These are phyloP conservation scores for Moricandia arvensis DNA, from an alignment of 345 rosid species.

Conservation along the genomic window DNA sequence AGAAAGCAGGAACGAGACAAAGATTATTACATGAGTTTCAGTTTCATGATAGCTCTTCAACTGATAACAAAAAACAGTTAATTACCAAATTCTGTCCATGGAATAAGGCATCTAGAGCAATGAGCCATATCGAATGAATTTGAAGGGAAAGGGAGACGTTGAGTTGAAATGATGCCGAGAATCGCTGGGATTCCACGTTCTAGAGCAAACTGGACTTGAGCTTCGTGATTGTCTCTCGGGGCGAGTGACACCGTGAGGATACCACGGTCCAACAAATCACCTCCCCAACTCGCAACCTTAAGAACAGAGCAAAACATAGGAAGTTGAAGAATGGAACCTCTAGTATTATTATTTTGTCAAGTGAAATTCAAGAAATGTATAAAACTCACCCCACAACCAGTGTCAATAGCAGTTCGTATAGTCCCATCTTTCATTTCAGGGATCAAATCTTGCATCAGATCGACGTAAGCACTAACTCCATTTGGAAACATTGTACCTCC, in stretches of 20 bases:
- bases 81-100: conserved; percentile 98
- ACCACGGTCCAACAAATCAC: conserved; percentile 86
- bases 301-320: conserved; percentile 7
- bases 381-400: conserved; percentile 91
- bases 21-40: neutral
- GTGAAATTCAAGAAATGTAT: neutral
- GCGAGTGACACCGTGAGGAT: conserved; percentile 92
- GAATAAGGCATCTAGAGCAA: conserved; percentile 99
- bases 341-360: neutral
- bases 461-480: conserved; percentile 94
- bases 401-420: conserved; percentile 88
- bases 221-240: conserved; percentile 98
- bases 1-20: conserved; percentile 14
- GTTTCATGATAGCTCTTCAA: neutral
- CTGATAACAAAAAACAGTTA: neutral
- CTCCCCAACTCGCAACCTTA: conserved; percentile 99
- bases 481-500: conserved; percentile 98
- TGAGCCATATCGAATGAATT: conserved; percentile 98
- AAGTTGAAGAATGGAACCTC: conserved; percentile 2
- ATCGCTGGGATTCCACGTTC: conserved; percentile 99
- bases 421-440: conserved; percentile 95
- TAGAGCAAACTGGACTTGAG: conserved; percentile 96
- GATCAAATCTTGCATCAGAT: conserved; percentile 88
- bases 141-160: conserved; percentile 97
- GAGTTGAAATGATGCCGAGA: conserved; percentile 95